Conservation (phyloP, 1,139 yeast genomes). For the Wickerhamomyces sp. region DNA sequence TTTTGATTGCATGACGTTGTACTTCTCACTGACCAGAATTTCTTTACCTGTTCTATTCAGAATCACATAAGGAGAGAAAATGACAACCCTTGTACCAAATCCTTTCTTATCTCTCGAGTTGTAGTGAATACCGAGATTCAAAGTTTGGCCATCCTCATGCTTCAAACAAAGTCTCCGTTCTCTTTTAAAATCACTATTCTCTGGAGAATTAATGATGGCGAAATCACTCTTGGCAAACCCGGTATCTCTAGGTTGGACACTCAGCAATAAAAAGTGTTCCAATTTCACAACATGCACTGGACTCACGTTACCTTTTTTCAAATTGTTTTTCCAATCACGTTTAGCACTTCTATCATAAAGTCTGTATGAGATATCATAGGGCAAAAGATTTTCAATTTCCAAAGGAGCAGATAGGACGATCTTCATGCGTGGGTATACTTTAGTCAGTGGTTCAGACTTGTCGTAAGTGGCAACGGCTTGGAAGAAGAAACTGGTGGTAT, state of each 20-base stretch:
- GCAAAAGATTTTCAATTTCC: constrained; percentile 78
- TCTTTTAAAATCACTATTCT: constrained; percentile 46
- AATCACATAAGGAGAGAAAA: constrained; percentile 80
- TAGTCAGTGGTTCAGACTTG: constrained; percentile 59
- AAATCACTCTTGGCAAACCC: constrained; percentile 72
- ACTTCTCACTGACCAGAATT: constrained; percentile 51
- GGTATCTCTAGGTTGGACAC: constrained; percentile 63
- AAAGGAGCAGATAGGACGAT: constrained; percentile 81
- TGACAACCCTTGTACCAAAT: constrained; percentile 56
- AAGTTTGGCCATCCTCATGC: constrained; percentile 59
- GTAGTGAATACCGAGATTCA: constrained; percentile 64
- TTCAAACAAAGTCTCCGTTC: constrained; percentile 48
- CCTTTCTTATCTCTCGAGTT: constrained; percentile 38
- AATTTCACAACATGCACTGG: constrained; percentile 80
- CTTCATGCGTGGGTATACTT: constrained; percentile 80
- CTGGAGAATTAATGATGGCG: constrained; percentile 68
- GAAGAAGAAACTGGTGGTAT: constrained; percentile 52
- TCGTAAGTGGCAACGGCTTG: constrained; percentile 70
- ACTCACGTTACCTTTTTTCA: constrained; percentile 60
- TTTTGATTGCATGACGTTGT: constrained; percentile 43
- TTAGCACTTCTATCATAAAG: constrained; percentile 74
- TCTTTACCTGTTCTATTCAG: constrained; percentile 76
- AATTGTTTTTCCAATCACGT: constrained; percentile 60
- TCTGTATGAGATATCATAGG: constrained; percentile 72
- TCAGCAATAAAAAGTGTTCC: constrained; percentile 62